A percentile compares a stretch with the other conserved stretches of the same genome.
Conservation (phyloP, 208 protist genomes). For the Acanthamoeba lugdunensis region DNA sequence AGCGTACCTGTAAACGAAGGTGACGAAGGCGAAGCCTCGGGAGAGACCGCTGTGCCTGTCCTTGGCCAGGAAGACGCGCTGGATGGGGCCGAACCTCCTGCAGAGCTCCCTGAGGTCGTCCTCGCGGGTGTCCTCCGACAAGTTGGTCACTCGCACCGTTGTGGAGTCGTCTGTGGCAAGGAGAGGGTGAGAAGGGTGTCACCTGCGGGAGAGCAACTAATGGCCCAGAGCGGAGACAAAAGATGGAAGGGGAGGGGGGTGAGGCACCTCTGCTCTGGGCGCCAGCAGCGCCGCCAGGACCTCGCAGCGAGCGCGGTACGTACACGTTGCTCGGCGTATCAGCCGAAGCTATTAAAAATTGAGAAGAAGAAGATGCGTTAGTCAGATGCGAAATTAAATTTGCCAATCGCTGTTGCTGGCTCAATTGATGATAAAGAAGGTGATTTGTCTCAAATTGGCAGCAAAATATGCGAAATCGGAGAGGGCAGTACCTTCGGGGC, state of each 20-base stretch:
- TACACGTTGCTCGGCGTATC: conserved; percentile 15
- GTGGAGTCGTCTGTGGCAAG: conserved; percentile 75
- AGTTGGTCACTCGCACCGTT: conserved; percentile 84
- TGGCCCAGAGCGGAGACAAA: too few species aligned
- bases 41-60: conserved; percentile 77
- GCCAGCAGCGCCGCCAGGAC: neutral
- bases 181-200: too few species aligned
- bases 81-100: conserved; percentile 80
- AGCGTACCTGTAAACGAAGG: conserved; percentile 75
- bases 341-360: neutral
- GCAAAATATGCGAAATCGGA: neutral
- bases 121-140: conserved; percentile 83
- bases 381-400: neutral
- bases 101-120: conserved; percentile 83
- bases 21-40: conserved; percentile 85
- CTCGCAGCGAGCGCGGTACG: conserved; percentile 12
- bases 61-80: conserved; percentile 82
- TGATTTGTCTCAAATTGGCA: neutral
- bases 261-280: conserved; percentile 51
- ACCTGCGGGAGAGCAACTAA: neutral
- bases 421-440: too few species aligned
- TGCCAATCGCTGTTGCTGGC: too few species aligned
- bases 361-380: neutral
- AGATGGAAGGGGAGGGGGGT: neutral
- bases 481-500: neutral